These are phyloP conservation scores for Plectranthus barbatus DNA, from an alignment of 257 asterid genomes.

Conservation along the genomic window DNA sequence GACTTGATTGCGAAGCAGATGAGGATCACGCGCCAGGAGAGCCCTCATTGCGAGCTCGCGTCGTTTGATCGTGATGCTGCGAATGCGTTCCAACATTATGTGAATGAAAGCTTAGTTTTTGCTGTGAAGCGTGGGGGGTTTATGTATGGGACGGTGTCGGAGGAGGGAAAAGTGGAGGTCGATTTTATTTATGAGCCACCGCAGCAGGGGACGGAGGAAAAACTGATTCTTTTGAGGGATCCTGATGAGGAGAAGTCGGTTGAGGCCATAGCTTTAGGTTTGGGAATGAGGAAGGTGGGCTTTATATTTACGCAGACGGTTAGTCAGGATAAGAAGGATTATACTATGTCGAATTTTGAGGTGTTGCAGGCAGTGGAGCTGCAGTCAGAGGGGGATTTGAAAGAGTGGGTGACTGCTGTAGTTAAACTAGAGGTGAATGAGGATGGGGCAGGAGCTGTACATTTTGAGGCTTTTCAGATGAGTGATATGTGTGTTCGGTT, in stretches of 20 bases:
- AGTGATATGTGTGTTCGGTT: slow-evolving; percentile 78
- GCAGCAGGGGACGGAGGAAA: slow-evolving; percentile 76
- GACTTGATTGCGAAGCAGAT: slow-evolving; percentile 92
- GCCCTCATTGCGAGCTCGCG: slow-evolving; percentile 79
- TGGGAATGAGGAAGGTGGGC: slow-evolving; percentile 85
- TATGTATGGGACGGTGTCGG: slow-evolving; percentile 83
- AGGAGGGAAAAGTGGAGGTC: slow-evolving; percentile 78
- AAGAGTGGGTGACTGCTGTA: slow-evolving; percentile 94
- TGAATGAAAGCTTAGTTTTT: slow-evolving; percentile 70
- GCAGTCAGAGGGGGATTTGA: slow-evolving; percentile 71
- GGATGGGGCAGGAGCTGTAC: slow-evolving; percentile 74
- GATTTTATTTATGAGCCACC: slow-evolving; percentile 91
- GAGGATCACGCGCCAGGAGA: slow-evolving; percentile 84
- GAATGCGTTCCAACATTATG: slow-evolving; percentile 82
- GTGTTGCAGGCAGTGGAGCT: slow-evolving; percentile 80
- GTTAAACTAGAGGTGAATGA: slow-evolving; percentile 90
- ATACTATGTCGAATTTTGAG: slow-evolving; percentile 69
- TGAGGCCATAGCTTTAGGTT: slow-evolving; percentile 75
- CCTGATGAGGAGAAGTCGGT: slow-evolving; percentile 65
- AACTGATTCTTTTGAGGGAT: slow-evolving; percentile 56
- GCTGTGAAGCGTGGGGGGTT: slow-evolving; percentile 93
- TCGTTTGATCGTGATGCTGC: slow-evolving; percentile 96
- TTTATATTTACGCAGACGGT: slow-evolving; percentile 81
- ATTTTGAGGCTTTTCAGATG: slow-evolving; percentile 95
- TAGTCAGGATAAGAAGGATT: slow-evolving; percentile 82